Evolutionary conservation across 352 stramenopile genomes (phyloP).

Genomic region (Phytophthora niederhauseri): DNA sequence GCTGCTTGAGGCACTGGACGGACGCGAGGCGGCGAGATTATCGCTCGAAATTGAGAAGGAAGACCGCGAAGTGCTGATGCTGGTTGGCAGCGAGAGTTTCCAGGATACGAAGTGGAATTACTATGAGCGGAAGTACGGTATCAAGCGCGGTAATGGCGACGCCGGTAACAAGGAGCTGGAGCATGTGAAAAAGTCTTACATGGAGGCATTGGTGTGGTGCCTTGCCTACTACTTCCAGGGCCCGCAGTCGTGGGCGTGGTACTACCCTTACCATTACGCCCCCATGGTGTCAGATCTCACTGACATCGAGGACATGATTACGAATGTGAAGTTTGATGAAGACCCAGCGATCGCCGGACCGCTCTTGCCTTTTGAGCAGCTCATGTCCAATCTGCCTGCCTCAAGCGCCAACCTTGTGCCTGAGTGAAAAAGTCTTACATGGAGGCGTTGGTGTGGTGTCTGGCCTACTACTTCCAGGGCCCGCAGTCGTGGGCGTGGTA

Average conservation of each 20-base stretch:
- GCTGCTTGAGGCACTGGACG: slow-evolving; percentile 67
- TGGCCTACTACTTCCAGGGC: slow-evolving; percentile 91
- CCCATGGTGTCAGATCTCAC: slow-evolving; percentile 98
- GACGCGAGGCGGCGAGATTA: slow-evolving; percentile 50
- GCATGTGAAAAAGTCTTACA: slow-evolving; percentile 75
- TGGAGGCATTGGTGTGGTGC: slow-evolving; percentile 84
- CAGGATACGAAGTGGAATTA: slow-evolving; percentile 89
- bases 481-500: slow-evolving; percentile 99
- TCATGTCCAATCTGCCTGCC: slow-evolving; percentile 97
- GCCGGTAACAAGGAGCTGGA: slow-evolving; percentile 59
- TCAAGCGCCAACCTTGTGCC: slow-evolving; percentile 96
- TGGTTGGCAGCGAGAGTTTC: slow-evolving; percentile 73
- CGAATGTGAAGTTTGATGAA: slow-evolving; percentile 86
- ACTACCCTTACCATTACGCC: slow-evolving; percentile 99
- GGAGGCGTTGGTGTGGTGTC: slow-evolving; percentile 80
- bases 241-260: slow-evolving; percentile 98
- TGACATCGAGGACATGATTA: slow-evolving; percentile 77
- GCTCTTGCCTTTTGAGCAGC: slow-evolving; percentile 97
- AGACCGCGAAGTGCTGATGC: slow-evolving; percentile 53
- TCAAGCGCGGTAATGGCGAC: slow-evolving; percentile 61
- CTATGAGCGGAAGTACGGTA: slow-evolving; percentile 83
- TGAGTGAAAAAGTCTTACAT: slow-evolving; percentile 84
- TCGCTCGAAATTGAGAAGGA: slow-evolving; percentile 48
- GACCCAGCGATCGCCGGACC: slow-evolving; percentile 71
- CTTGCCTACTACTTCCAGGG: slow-evolving; percentile 91